These are phyloP conservation scores for Mycosarcoma maydis DNA, from an alignment of 1,284 basidiomycete genomes.

Conservation along the genomic window DNA sequence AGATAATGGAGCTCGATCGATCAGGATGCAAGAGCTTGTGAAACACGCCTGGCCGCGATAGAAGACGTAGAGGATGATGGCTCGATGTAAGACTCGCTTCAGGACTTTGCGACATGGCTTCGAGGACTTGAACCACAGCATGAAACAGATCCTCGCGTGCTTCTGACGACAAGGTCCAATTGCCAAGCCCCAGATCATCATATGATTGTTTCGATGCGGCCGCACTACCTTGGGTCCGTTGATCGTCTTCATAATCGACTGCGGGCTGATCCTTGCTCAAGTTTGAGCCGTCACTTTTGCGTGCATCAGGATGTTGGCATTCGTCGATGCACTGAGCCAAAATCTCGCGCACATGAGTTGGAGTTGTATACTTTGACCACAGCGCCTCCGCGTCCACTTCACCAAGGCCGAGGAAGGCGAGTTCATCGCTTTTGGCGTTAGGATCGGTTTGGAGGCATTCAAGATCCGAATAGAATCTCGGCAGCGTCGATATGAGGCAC, in stretches of 20 bases:
- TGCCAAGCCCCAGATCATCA: not conserved
- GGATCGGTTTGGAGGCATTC: slow-evolving; percentile 25
- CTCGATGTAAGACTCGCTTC: slow-evolving; percentile 7
- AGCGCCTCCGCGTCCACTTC: not conserved
- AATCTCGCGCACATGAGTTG: slow-evolving; percentile 26
- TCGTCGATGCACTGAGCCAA: slow-evolving; percentile 40
- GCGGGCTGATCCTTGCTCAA: not conserved
- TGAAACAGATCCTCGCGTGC: slow-evolving; percentile 33
- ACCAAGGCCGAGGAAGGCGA: slow-evolving; percentile 12
- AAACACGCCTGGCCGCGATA: slow-evolving; percentile 24
- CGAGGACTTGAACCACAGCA: slow-evolving; percentile 21
- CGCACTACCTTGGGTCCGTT: not conserved
- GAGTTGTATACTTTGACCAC: slow-evolving; percentile 17
- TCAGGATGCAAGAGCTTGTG: slow-evolving; percentile 38
- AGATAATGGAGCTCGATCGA: slow-evolving; percentile 19
- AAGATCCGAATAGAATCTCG: slow-evolving; percentile 35
- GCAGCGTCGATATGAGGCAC: slow-evolving; percentile 20
- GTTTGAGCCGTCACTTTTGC: not conserved
- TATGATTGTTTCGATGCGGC: not conserved
- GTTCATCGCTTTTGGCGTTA: slow-evolving; percentile 14
- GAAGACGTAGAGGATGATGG: slow-evolving; percentile 21
- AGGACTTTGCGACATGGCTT: slow-evolving; percentile 21
- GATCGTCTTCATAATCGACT: not conserved
- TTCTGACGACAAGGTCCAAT: slow-evolving; percentile 16
- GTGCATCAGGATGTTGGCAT: slow-evolving; percentile 3